phyloP scores from a whole-genome alignment of 2,329 filamentous ascomycete genomes.

The Tolypocladium album region DNA sequence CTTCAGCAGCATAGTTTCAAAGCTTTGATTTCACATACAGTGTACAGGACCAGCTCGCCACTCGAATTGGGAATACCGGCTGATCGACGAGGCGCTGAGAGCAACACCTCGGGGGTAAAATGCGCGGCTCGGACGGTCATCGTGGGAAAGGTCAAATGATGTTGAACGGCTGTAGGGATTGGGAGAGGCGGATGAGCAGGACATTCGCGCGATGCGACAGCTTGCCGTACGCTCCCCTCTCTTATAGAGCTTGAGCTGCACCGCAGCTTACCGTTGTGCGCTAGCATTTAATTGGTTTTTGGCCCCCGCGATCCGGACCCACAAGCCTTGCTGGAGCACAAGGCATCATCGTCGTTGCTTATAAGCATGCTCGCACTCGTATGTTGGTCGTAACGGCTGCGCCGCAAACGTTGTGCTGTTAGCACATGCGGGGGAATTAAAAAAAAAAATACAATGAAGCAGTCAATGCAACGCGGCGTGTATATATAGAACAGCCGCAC shows the following conservation, averaged over 20 bases:
- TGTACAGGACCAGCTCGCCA: conserved; percentile 55
- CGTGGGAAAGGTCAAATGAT: background rate
- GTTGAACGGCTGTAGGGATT: background rate
- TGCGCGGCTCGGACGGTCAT: conserved; percentile 64
- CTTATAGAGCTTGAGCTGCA: background rate
- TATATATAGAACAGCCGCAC: background rate
- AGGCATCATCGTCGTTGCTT: too few species aligned
- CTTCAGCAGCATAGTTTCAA: too few species aligned
- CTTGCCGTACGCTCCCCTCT: background rate
- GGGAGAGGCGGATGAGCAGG: background rate
- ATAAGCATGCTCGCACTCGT: too few species aligned
- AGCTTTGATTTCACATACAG: conserved; percentile 27
- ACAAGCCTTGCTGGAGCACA: too few species aligned
- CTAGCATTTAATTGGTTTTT: too few species aligned
- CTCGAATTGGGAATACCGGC: conserved; percentile 57
- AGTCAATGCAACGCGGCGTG: background rate
- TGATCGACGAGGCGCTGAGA: conserved; percentile 65
- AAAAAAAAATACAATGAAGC: background rate
- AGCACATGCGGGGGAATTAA: too few species aligned
- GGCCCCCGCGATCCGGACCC: too few species aligned
- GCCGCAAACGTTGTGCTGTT: background rate
- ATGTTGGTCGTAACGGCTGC: background rate
- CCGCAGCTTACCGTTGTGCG: background rate
- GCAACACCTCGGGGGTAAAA: conserved; percentile 67
- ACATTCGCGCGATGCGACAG: background rate